Evolutionary conservation across 805 yeast genomes (phyloP).

Genomic region (Pichia nakasei): DNA sequence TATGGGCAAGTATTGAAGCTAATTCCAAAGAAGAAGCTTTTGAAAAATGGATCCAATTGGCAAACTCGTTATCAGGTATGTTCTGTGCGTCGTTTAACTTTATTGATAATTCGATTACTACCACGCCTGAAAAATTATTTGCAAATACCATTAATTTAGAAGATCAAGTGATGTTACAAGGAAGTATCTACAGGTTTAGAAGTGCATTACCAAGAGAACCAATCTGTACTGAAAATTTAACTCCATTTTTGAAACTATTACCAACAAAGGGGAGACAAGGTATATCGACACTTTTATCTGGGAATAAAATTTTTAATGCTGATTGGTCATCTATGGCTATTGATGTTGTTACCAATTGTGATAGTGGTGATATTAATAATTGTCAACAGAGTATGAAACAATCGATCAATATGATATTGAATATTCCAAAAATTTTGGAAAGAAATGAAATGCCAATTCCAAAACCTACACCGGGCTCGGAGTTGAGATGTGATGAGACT

Average conservation of each 20-base stretch:
- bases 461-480: conserved; percentile 61
- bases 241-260: conserved; percentile 82
- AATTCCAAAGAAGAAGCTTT: conserved; percentile 43
- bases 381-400: conserved; percentile 55
- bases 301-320: conserved; percentile 84
- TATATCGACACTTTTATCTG: conserved; percentile 73
- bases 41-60: conserved; percentile 59
- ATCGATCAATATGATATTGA: conserved; percentile 61
- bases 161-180: conserved; percentile 24
- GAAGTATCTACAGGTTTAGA: conserved; percentile 49
- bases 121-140: conserved; percentile 46
- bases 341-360: conserved; percentile 58
- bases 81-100: conserved; percentile 94
- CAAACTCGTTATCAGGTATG: conserved; percentile 75
- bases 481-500: conserved; percentile 62
- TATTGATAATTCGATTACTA: conserved; percentile 70
- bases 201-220: conserved; percentile 94
- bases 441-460: conserved; percentile 66
- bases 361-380: conserved; percentile 15
- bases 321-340: conserved; percentile 92
- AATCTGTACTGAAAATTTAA: conserved; percentile 90
- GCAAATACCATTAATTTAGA: conserved; percentile 18
- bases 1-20: conserved; percentile 82
- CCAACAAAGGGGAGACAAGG: conserved; percentile 94
- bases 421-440: conserved; percentile 59